Base-by-base conservation (phyloP, 805 yeast genomes). In the Ogataea wickerhamii region DNA sequence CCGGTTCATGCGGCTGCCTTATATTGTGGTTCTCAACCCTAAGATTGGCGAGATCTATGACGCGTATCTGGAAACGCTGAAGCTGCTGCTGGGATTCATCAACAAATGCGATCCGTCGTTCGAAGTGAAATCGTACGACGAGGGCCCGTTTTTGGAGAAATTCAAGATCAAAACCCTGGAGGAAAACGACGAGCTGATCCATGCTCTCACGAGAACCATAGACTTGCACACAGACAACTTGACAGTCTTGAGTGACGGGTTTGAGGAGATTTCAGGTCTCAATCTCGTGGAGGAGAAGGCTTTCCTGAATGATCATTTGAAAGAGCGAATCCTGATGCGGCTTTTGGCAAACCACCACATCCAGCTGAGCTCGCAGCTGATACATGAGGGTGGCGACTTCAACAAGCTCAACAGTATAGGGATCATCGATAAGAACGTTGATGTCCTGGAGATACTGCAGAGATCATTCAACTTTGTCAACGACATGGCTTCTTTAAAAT, bases 291-390 rank as follows among this genome's bases (percentile, higher is more conserved):
- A 53, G 24, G 65, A 58, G 26, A 55, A 52, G 41, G 21, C 12
- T 3, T 85, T 89, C 48, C 66, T 91, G 47, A 86, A 87, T 53
- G 63, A 69, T 8, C 97, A 91, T 63, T 68, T 91, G 50, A 70
- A 74, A 38, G 96, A 89, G 48, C 71, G 97, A 44, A 89, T 91
- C 28, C 74, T 89, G 47, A 86, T 93, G 80, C 78, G 96, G 40
- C 66, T 89, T 34, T 68, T 88, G 37, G 88, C 94, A 0, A 89
- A 85, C 45, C 96, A 93, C 59, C 95, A 85, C 61, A 71, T 87
- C 17, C 74, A 75, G 37, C 63, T 87, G 24, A 68, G 88, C 4
- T 57, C 66, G 5, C 64, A 61, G 40, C 34, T 52, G 32, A 38
- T 74, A 66, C 23, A 66, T n/a, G 54, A 59, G 4, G 71, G 72